These are phyloP conservation scores for Boletus rufocinnamomeus DNA, from an alignment of 768 basidiomycete genomes.

Conservation along the genomic window DNA sequence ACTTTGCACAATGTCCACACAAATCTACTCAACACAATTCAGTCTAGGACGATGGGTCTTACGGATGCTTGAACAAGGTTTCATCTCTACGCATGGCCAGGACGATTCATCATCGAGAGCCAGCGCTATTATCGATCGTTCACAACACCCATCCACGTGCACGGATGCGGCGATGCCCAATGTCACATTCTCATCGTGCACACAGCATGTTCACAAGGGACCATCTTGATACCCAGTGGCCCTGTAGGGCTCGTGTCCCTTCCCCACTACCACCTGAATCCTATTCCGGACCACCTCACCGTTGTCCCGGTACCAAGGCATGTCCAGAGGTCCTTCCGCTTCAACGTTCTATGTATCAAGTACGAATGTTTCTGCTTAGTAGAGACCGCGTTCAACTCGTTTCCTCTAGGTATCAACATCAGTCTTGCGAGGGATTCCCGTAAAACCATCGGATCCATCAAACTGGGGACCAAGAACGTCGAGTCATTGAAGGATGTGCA, in stretches of 20 bases:
- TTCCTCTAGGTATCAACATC: neutral
- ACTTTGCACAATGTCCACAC: too few species aligned
- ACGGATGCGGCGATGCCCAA: too few species aligned
- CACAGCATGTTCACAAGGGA: neutral
- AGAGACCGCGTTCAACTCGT: neutral
- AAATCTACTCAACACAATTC: neutral
- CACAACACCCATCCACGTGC: neutral
- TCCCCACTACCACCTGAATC: neutral
- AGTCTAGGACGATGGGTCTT: neutral
- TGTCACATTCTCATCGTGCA: neutral
- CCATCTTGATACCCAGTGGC: neutral
- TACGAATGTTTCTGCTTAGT: neutral
- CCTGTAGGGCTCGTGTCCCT: neutral
- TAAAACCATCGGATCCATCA: slow-evolving; percentile 10
- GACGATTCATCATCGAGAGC: neutral
- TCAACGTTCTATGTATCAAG: slow-evolving; percentile 7
- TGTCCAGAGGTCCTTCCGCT: neutral
- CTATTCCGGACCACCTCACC: neutral
- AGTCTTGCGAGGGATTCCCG: slow-evolving; percentile 9
- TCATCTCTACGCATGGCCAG: neutral
- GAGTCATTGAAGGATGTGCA: neutral
- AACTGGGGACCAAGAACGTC: neutral
- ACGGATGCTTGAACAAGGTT: neutral
- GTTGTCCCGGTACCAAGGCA: neutral
- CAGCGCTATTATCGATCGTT: neutral